Evolutionary conservation across 2,329 filamentous ascomycete genomes (phyloP).

Genomic region (Botryosphaeria dothidea): DNA sequence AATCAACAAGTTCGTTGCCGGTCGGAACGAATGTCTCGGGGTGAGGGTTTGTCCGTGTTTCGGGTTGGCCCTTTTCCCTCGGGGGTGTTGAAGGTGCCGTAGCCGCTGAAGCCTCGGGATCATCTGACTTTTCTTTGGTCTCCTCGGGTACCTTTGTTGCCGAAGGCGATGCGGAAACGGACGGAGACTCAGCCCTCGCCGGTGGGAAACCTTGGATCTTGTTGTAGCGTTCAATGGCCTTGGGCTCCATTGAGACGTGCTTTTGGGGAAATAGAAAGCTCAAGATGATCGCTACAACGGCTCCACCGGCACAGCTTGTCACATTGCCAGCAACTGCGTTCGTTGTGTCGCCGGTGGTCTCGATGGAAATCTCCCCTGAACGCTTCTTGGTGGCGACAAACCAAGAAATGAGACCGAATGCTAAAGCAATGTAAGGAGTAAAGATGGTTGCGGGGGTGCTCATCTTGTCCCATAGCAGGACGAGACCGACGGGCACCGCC

Average conservation of each 20-base stretch:
- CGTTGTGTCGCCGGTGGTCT: slow-evolving; percentile 48
- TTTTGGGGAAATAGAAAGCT: slow-evolving; percentile 38
- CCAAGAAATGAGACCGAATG: slow-evolving; percentile 55
- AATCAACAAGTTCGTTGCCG: slow-evolving; percentile 46
- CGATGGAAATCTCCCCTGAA: slow-evolving; percentile 52
- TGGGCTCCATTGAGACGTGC: slow-evolving; percentile 24
- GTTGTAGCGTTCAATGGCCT: slow-evolving; percentile 28
- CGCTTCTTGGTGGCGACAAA: slow-evolving; percentile 49
- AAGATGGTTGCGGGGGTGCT: slow-evolving; percentile 52
- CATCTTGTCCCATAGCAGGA: slow-evolving; percentile 56
- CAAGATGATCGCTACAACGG: slow-evolving; percentile 36
- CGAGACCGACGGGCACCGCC: slow-evolving; percentile 56
- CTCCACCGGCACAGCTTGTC: slow-evolving; percentile 37
- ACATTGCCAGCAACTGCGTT: slow-evolving; percentile 44
- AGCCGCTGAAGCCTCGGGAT: background rate
- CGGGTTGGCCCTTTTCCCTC: background rate
- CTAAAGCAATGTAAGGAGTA: slow-evolving; percentile 52
- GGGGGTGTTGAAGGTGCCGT: background rate
- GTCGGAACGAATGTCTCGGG: slow-evolving; percentile 31
- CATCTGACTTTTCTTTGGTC: background rate
- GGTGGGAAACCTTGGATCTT: slow-evolving; percentile 33
- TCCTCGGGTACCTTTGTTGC: background rate
- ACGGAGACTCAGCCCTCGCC: background rate
- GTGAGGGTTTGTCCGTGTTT: slow-evolving; percentile 1
- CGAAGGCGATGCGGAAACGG: background rate